Evolutionary conservation across 176 grass and related monocot species (phyloP), one percentile per base, ranked within the genome.

Genomic region (Metroxylon sagu): DNA sequence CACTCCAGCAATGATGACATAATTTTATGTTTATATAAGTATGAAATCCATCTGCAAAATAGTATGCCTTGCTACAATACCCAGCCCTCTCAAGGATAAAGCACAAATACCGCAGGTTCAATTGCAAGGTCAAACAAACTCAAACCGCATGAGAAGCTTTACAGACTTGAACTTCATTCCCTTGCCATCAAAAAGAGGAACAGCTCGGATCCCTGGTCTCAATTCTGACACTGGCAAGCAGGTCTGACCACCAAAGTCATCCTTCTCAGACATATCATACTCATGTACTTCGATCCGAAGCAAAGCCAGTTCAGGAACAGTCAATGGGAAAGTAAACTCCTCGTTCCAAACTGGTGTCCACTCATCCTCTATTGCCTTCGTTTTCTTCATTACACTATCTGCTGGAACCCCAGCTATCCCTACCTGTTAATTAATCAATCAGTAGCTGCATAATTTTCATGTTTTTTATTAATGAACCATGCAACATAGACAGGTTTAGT

Each of bases 201-300:
- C 91, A 18, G 91, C 69, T n/a, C 86, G 71, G 61, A 96, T 82
- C 19, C 91, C 91, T 0, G 91, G 77, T 62, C 59, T 77, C 35
- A 96, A 77, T 60, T 90, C 92, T 27, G 87, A 77, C 18, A 96
- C 61, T 2, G 92, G 92, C 50, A 96, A 54, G 28, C 89, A 83
- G 3, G 74, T 71, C 80, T 96, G 92, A 19, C 92, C 92, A 1
- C 65, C 92, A 35, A 96, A 96, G 60, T 96, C 92, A 43, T 96
- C 92, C 83, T 85, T 96, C 43, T 90, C 92, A 1, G 92, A 96
- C 92, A 90, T 90, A 76, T 96, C 92, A 29, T 96, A 90, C 59
- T 96, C 87, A 15, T 85, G 87, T 67, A 80, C 86, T 77, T 85
- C 92, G 16, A 96, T 71, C 27, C 83, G 86, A 53, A 96, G 92